These are phyloP conservation scores for Leccinum idahoense DNA, from an alignment of 1,284 basidiomycete genomes.

Conservation along the genomic window DNA sequence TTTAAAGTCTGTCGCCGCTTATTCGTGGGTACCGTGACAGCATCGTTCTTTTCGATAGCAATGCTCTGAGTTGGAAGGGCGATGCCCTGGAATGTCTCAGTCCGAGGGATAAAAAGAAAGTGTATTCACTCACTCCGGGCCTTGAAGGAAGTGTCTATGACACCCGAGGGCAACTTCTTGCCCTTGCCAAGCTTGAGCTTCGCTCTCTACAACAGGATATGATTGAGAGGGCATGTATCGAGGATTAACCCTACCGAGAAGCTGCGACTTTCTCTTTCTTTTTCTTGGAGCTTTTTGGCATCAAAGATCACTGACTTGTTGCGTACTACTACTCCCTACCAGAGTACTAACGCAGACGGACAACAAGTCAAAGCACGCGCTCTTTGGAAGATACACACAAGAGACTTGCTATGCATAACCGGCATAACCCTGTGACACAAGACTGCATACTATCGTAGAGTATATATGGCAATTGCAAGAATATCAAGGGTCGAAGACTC, in stretches of 20 bases:
- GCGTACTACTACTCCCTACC: background rate
- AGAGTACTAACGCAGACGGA: background rate
- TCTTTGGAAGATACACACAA: no score
- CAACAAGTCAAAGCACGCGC: background rate
- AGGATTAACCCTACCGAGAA: slow-evolving; percentile 56
- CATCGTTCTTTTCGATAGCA: slow-evolving; percentile 44
- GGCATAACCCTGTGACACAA: background rate
- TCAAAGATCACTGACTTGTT: slow-evolving; percentile 23
- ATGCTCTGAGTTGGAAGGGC: slow-evolving; percentile 86
- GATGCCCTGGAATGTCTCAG: slow-evolving; percentile 52
- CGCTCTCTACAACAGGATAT: slow-evolving; percentile 65
- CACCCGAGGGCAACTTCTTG: slow-evolving; percentile 80
- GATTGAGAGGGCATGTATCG: background rate
- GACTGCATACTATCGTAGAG: background rate
- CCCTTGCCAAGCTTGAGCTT: slow-evolving; percentile 96
- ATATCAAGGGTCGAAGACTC: background rate
- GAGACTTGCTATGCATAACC: no score
- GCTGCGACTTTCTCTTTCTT: slow-evolving; percentile 82
- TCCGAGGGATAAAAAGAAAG: background rate
- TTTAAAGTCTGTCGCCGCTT: slow-evolving; percentile 72
- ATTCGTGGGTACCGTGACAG: slow-evolving; percentile 55
- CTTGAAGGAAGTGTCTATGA: slow-evolving; percentile 94
- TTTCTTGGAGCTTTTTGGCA: slow-evolving; percentile 87
- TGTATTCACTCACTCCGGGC: slow-evolving; percentile 63
- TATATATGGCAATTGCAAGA: slow-evolving; percentile 5